phyloP scores from a whole-genome alignment of 768 basidiomycete genomes.

The Dendrothele bispora region DNA sequence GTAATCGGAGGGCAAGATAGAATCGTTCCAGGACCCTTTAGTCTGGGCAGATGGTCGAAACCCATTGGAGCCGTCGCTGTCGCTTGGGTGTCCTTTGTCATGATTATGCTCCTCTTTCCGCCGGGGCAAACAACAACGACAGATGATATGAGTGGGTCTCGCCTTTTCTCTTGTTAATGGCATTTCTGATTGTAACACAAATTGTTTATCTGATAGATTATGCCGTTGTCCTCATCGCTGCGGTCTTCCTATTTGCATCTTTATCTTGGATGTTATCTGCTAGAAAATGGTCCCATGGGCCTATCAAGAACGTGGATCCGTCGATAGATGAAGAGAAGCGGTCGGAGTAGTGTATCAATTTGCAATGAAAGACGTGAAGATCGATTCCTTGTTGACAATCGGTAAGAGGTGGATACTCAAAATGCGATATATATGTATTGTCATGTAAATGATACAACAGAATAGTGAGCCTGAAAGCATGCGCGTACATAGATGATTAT shows the following conservation, averaged over 20 bases:
- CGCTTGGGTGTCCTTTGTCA: constrained; percentile 65
- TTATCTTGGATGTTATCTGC: constrained; percentile 68
- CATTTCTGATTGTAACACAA: too few species aligned
- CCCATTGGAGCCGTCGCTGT: constrained; percentile 63
- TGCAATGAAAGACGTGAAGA: too few species aligned
- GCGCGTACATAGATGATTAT: too few species aligned
- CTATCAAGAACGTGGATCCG: constrained; percentile 49
- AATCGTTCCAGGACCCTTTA: constrained; percentile 59
- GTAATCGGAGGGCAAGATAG: constrained; percentile 66
- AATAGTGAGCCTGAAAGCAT: too few species aligned
- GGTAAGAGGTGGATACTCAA: too few species aligned
- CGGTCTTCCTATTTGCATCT: constrained; percentile 64
- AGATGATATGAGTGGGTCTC: constrained; percentile 54
- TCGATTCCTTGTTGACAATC: too few species aligned
- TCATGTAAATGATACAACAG: too few species aligned
- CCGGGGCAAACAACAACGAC: constrained; percentile 37
- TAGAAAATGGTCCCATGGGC: constrained; percentile 70
- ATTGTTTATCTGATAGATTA: constrained; percentile 62
- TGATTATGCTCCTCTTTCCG: constrained; percentile 60
- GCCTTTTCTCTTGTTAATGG: too few species aligned
- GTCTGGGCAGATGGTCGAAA: constrained; percentile 58
- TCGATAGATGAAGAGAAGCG: not conserved
- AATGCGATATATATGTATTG: too few species aligned
- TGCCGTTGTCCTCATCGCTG: constrained; percentile 62
- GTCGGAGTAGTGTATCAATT: too few species aligned